phyloP scores from a whole-genome alignment of 371 early-diverging fungal genomes.

The Mortierella sp. region DNA sequence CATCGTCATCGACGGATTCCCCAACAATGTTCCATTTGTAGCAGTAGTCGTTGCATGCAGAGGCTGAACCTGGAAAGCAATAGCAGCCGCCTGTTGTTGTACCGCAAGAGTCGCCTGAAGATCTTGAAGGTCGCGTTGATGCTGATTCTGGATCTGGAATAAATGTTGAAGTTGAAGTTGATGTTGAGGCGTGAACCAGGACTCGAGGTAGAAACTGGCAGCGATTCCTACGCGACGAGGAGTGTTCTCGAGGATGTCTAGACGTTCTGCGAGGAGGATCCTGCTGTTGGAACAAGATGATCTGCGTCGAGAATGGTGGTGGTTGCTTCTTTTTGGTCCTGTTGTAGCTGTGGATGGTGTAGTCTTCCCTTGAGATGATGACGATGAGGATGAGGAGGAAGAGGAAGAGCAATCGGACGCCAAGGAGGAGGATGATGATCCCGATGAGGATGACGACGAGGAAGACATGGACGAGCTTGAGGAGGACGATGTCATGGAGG shows the following conservation, averaged over 20 bases:
- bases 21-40: neutral
- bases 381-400: slow-evolving; percentile 2
- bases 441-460: slow-evolving; percentile 14
- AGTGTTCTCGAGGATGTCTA: slow-evolving; percentile 30
- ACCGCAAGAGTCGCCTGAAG: slow-evolving; percentile 14
- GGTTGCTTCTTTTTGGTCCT: neutral
- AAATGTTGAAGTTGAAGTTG: slow-evolving; percentile 41
- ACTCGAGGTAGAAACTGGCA: slow-evolving; percentile 15
- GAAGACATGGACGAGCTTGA: neutral
- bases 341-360: neutral
- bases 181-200: slow-evolving; percentile 54
- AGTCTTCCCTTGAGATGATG: slow-evolving; percentile 5
- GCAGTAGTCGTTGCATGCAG: too few species aligned
- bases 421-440: slow-evolving; percentile 17
- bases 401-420: slow-evolving; percentile 9
- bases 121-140: slow-evolving; percentile 26
- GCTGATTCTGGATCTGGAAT: slow-evolving; percentile 33
- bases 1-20: neutral
- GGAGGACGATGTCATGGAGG: slow-evolving; percentile 16
- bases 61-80: neutral
- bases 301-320: slow-evolving; percentile 1
- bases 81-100: slow-evolving; percentile 3
- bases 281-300: neutral
- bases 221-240: slow-evolving; percentile 26
- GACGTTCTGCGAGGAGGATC: slow-evolving; percentile 21